Evolutionary conservation across 2,329 filamentous ascomycete species (phyloP).

Genomic region (Penicillium occitanis): DNA sequence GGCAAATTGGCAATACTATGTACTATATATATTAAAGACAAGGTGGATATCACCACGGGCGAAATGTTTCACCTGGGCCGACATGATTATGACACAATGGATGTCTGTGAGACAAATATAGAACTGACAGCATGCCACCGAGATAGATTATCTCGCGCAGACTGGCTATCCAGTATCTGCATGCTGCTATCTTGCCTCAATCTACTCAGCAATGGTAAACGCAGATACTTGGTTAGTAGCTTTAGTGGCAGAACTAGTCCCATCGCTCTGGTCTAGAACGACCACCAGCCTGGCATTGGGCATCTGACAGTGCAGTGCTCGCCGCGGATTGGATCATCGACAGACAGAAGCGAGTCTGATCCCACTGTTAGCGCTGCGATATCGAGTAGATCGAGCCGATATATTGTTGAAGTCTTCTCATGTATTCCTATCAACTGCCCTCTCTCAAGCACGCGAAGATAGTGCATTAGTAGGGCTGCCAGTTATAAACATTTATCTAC

Average conservation of each 20-base stretch:
- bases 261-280: slow-evolving; percentile 5
- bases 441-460: background rate
- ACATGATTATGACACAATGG: background rate
- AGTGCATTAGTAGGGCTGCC: background rate
- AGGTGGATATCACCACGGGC: background rate
- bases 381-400: slow-evolving; percentile 5
- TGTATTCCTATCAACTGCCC: background rate
- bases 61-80: background rate
- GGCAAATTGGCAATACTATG: background rate
- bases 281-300: slow-evolving; percentile 2
- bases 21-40: background rate
- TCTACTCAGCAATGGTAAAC: background rate
- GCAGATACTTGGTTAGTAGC: background rate
- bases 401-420: background rate
- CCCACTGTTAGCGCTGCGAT: slow-evolving; percentile 2
- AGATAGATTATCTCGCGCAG: too few relatives aligned
- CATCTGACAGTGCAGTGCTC: background rate
- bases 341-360: background rate
- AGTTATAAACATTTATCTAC: background rate
- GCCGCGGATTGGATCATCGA: background rate
- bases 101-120: background rate
- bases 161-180: background rate
- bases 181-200: background rate
- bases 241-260: slow-evolving; percentile 5
- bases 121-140: background rate